phyloP scores from a whole-genome alignment of 805 yeast species.

The Scheffersomyces coipomensis region DNA sequence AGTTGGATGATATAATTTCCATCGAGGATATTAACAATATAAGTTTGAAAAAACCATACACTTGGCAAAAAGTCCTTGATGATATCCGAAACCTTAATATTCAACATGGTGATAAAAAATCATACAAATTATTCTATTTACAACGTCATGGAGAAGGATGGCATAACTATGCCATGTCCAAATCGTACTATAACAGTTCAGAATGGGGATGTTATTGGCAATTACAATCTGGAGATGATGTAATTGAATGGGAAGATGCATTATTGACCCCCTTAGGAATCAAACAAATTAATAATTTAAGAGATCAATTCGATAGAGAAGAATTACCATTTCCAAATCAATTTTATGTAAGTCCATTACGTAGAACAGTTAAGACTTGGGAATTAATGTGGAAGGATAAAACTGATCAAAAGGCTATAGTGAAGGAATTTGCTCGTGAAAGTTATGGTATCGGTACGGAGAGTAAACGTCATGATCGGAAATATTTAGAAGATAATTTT shows the following conservation, averaged over 20 bases:
- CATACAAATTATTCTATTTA: conserved; percentile 22
- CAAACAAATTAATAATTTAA: conserved; percentile 13
- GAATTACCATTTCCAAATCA: conserved; percentile 22
- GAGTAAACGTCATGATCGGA: conserved; percentile 23
- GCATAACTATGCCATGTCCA: conserved; percentile 25
- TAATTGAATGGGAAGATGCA: conserved; percentile 31
- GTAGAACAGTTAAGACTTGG: conserved; percentile 31
- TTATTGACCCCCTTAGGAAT: conserved; percentile 21
- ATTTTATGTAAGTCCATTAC: conserved; percentile 28
- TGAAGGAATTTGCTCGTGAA: conserved; percentile 29
- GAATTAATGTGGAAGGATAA: conserved; percentile 23
- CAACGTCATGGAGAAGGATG: conserved; percentile 35
- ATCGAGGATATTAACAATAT: conserved; percentile 15
- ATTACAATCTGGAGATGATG: conserved; percentile 16
- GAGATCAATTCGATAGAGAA: conserved; percentile 10
- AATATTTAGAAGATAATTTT: conserved; percentile 16
- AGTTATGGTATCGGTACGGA: conserved; percentile 31
- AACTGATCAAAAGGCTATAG: conserved; percentile 15
- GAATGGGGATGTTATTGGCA: conserved; percentile 30
- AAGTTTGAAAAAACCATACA: conserved; percentile 16
- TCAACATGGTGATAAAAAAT: conserved; percentile 1
- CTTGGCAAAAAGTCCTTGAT: conserved; percentile 21
- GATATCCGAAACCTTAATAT: conserved; percentile 8
- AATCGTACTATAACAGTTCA: conserved; percentile 5
- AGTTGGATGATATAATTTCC: no score